Percentiles rank a stretch among this genome's conserved stretches.
Conservation (phyloP, 495 filamentous ascomycete genomes). For the Tuber borchii region DNA sequence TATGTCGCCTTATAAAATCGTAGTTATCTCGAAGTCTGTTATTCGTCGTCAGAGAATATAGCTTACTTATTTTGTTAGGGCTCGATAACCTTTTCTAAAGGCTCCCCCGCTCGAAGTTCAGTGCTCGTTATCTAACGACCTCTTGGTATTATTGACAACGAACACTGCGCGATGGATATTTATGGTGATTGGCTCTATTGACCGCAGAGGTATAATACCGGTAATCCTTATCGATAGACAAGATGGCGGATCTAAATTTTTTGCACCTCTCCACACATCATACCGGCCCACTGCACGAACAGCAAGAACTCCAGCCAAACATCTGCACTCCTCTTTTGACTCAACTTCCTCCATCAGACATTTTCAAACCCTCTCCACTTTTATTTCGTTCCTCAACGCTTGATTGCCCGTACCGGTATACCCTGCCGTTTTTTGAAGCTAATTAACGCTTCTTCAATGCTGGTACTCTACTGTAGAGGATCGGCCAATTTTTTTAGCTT, state of each 20-base stretch:
- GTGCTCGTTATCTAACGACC: neutral
- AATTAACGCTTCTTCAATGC: neutral
- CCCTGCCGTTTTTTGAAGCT: neutral
- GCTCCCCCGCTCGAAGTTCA: neutral
- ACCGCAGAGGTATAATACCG: neutral
- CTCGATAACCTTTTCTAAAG: neutral
- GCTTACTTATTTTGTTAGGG: neutral
- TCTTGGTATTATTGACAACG: conserved; percentile 2
- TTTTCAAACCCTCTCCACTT: neutral
- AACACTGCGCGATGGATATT: neutral
- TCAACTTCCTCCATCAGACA: neutral
- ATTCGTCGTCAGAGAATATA: neutral
- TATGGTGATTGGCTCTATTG: neutral
- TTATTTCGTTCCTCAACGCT: neutral
- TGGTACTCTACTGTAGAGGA: neutral
- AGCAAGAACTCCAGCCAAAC: neutral
- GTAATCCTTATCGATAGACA: neutral
- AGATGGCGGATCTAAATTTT: neutral
- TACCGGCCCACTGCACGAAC: neutral
- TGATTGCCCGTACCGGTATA: neutral
- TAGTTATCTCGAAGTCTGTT: neutral
- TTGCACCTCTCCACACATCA: neutral
- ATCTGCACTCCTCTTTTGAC: neutral
- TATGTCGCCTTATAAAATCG: neutral
- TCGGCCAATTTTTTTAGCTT: neutral